These are phyloP conservation scores for Penicillium longicatenatum DNA, from an alignment of 495 filamentous ascomycete species.

Conservation along the genomic window DNA sequence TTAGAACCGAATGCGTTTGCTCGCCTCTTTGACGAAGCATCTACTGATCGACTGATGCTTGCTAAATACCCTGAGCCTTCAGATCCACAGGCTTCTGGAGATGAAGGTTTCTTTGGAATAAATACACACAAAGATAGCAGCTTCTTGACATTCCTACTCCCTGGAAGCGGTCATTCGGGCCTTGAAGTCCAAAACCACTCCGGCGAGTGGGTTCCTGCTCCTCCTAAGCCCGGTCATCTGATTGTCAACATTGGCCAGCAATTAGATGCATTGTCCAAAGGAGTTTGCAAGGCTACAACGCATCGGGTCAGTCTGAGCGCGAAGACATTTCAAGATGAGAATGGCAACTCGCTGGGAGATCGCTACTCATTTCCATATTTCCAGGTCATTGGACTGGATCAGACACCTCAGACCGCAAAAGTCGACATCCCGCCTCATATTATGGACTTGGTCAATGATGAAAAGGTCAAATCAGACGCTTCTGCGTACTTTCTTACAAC, in stretches of 20 bases:
- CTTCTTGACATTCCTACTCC: constrained; percentile 79
- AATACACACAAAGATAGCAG: constrained; percentile 90
- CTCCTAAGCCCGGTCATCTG: constrained; percentile 48
- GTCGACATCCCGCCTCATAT: not conserved
- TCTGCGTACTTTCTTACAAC: too few species aligned
- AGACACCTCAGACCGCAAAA: not conserved
- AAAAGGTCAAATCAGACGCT: not conserved
- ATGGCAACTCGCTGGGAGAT: constrained; percentile 50
- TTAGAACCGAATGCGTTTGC: constrained; percentile 61
- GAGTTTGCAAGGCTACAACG: constrained; percentile 80
- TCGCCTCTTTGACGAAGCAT: not conserved
- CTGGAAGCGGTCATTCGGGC: constrained; percentile 71
- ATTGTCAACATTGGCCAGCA: constrained; percentile 91
- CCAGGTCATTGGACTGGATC: constrained; percentile 46
- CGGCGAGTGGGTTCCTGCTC: constrained; percentile 71
- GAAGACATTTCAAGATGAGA: constrained; percentile 23
- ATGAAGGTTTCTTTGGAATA: constrained; percentile 65
- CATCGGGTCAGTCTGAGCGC: constrained; percentile 61
- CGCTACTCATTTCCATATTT: constrained; percentile 86
- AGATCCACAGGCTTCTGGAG: too few species aligned
- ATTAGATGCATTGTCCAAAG: constrained; percentile 80
- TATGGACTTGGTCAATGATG: not conserved
- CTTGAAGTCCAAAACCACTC: constrained; percentile 82
- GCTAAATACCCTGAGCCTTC: constrained; percentile 48
- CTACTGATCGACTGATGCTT: too few species aligned